Evolutionary conservation across 345 rosid genomes (phyloP), one percentile per base, ranked within the genome.

Genomic region (Boechera stricta): DNA sequence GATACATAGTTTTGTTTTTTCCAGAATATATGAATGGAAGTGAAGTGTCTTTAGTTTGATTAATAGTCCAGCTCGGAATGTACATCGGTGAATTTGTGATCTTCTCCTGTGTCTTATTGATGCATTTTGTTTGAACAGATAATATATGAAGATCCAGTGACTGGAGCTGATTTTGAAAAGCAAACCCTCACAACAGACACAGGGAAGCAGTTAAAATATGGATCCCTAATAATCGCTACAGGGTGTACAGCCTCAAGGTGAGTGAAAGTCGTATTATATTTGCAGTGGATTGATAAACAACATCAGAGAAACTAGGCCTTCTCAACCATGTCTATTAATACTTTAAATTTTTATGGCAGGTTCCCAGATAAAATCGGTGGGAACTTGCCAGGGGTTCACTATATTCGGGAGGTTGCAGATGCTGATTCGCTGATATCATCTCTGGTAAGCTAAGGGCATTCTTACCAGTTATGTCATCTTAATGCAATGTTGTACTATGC

Each of bases 161-260:
- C 85, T 12, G 73, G 78, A 47, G 83, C 93, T 80, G 90, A 92
- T 84, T 79, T 83, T n/a, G 84, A 85, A 80, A 94, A 88, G 85
- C 99, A 90, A 80, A 92, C 96, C 6, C 79, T 92, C 44, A 85
- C 87, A 9, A 88, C 97, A 78, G 82, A 65, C 69, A 90, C 96
- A 0, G 98, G 98, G 71, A 94, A 88, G 80, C 87, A 86, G 77
- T 86, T 94, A 18, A 94, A 94, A 82, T 92, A 90, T 80, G 98
- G 97, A 80, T 86, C 93, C 18, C 87, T 94, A 16, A 89, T 94
- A 49, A 77, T 94, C 74, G 96, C 97, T 79, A 92, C 98, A 44
- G 98, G 98, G 44, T 92, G 94, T 83, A 85, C 92, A 12, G 92
- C 98, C 62, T 86, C 98, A 39, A 90, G 98, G 98, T 94, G 82